phyloP scores from a whole-genome alignment of 2,329 filamentous ascomycete genomes.

The Lithohypha guttulata region DNA sequence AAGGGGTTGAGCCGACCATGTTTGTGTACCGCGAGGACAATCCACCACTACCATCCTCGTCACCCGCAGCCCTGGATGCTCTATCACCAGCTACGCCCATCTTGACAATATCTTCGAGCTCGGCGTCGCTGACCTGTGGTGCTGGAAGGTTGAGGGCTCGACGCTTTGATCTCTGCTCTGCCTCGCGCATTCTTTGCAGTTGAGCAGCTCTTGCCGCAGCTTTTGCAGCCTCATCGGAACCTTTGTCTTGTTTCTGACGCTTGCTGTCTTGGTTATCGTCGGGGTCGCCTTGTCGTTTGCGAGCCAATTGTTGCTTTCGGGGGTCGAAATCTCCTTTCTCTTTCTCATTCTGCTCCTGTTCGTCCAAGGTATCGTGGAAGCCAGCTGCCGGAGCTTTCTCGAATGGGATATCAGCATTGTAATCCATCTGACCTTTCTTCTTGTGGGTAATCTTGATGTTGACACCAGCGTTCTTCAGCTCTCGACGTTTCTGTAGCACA shows the following conservation, averaged over 20 bases:
- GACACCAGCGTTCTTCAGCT: conserved; percentile 94
- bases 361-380: conserved; percentile 87
- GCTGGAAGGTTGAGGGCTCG: conserved; percentile 70
- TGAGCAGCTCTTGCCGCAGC: conserved; percentile 87
- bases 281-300: conserved; percentile 84
- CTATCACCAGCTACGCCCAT: conserved; percentile 92
- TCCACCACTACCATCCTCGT: conserved; percentile 73
- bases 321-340: conserved; percentile 82
- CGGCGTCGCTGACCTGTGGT: conserved; percentile 83
- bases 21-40: conserved; percentile 78
- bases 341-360: conserved; percentile 68
- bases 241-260: conserved; percentile 79
- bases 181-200: conserved; percentile 87
- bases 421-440: conserved; percentile 97
- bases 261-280: conserved; percentile 74
- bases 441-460: conserved; percentile 90
- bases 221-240: conserved; percentile 62
- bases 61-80: conserved; percentile 62
- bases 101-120: conserved; percentile 96
- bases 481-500: conserved; percentile 83
- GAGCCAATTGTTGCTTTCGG: conserved; percentile 77
- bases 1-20: conserved; percentile 71
- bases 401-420: conserved; percentile 97
- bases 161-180: conserved; percentile 92
- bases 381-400: conserved; percentile 81